These are phyloP conservation scores for Candida xyloterini DNA, from an alignment of 805 yeast genomes.

Conservation along the genomic window DNA sequence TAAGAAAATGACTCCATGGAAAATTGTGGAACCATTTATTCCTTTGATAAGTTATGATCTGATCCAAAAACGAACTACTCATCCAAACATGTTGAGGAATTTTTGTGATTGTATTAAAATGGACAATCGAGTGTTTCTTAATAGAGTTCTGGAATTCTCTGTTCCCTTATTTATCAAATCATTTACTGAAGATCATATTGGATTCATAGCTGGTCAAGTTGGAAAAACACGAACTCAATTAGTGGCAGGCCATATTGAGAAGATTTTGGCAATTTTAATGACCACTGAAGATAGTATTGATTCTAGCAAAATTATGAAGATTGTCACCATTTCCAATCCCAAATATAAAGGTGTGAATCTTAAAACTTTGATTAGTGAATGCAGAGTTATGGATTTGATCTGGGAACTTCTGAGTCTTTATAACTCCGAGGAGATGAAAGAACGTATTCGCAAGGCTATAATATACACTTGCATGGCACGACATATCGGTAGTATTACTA, in stretches of 20 bases:
- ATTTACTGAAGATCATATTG: conserved; percentile 59
- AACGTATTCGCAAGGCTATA: conserved; percentile 42
- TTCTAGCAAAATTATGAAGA: conserved; percentile 47
- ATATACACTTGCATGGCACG: conserved; percentile 24
- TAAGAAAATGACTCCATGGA: conserved; percentile 67
- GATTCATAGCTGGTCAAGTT: conserved; percentile 55
- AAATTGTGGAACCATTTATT: conserved; percentile 72
- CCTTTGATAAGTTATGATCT: conserved; percentile 66
- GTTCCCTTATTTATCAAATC: conserved; percentile 73
- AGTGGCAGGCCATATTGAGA: conserved; percentile 45
- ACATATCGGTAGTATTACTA: conserved; percentile 20
- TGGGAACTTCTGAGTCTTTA: conserved; percentile 47
- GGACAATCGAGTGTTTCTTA: conserved; percentile 57
- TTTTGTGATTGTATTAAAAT: conserved; percentile 67
- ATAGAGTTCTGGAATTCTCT: conserved; percentile 67
- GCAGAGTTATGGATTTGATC: conserved; percentile 26
- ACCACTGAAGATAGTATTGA: conserved; percentile 49
- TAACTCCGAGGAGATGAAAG: conserved; percentile 26
- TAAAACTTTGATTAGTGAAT: conserved; percentile 32
- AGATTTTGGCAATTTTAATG: conserved; percentile 57
- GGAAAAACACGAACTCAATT: conserved; percentile 46
- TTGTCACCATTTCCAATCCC: conserved; percentile 52
- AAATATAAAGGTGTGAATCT: conserved; percentile 36
- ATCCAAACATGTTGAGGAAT: conserved; percentile 52
- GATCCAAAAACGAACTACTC: conserved; percentile 49